Evolutionary conservation across 139 green algal species (phyloP), one percentile per base, ranked within the genome.

Genomic region (Micractinium conductrix): DNA sequence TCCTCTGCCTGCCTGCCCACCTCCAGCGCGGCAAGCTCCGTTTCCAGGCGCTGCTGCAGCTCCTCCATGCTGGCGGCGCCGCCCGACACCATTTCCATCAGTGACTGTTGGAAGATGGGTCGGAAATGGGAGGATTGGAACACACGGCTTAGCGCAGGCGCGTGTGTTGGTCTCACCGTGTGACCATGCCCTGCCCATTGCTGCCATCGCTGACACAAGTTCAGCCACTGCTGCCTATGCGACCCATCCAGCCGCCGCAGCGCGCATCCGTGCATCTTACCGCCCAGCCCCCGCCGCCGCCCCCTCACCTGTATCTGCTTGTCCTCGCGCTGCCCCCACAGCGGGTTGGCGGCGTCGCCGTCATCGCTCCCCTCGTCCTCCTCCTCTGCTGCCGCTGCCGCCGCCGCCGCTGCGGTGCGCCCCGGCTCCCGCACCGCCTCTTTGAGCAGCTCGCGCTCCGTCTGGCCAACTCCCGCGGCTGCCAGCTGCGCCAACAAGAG

Each of bases 81-180:
- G 69, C 84, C 68, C 7, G 87, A 73, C 81, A 93, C 89, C 73
- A 89, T 84, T 38, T 93, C 89, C 68, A 93, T 71, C 84, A 93
- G 55, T 0, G 50, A 72, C 81, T 81, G 62, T 44, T 42, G 3
- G 48, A 22, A 42, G 24, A 53, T 26, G 28, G 43, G 26, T n/a
- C n/a, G n/a, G n/a, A n/a, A n/a, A n/a, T n/a, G n/a, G n/a, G n/a
- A n/a, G n/a, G n/a, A n/a, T n/a, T n/a, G n/a, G n/a, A n/a, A n/a
- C n/a, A n/a, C n/a, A n/a, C n/a, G n/a, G n/a, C n/a, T n/a, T n/a
- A n/a, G n/a, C n/a, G n/a, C n/a, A n/a, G n/a, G n/a, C n/a, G n/a
- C n/a, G n/a, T n/a, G n/a, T n/a, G n/a, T n/a, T n/a, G n/a, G n/a
- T n/a, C n/a, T n/a, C n/a, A n/a, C n/a, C n/a, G n/a, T n/a, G n/a